phyloP scores from a whole-genome alignment of 1,139 yeast genomes.

The Suhomyces wounanorum region DNA sequence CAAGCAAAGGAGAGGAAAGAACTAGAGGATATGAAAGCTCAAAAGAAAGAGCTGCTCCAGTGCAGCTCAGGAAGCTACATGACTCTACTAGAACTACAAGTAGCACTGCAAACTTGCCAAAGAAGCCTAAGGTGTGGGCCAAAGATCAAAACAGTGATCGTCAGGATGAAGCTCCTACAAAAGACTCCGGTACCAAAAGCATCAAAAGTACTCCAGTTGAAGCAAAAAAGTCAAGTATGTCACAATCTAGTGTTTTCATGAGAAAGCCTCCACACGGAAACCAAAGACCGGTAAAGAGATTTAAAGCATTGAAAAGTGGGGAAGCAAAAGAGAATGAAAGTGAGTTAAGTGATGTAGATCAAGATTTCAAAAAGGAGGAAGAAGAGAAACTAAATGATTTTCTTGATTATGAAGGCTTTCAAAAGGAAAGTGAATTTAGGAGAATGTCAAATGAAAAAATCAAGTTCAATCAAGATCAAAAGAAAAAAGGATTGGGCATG shows the following conservation, averaged over 20 bases:
- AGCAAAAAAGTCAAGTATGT: background rate
- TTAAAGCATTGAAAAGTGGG: conserved; percentile 8
- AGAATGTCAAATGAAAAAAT: conserved; percentile 14
- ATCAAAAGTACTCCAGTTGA: background rate
- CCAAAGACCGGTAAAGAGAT: conserved; percentile 6
- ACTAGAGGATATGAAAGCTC: conserved; percentile 1
- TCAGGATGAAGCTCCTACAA: background rate
- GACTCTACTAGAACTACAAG: background rate
- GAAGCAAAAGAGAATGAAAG: conserved; percentile 20
- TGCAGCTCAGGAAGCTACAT: background rate
- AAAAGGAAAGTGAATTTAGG: conserved; percentile 14
- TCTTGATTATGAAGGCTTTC: conserved; percentile 17
- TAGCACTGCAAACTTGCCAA: background rate
- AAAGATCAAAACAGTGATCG: background rate
- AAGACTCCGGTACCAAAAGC: background rate
- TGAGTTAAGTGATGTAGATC: conserved; percentile 28
- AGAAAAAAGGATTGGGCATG: conserved; percentile 15
- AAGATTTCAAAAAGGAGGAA: conserved; percentile 20
- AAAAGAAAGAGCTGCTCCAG: conserved; percentile 4
- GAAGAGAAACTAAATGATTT: conserved; percentile 18
- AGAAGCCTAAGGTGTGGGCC: conserved; percentile 1
- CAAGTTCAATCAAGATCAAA: conserved; percentile 10
- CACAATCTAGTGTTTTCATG: conserved; percentile 8
- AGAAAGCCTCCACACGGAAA: conserved; percentile 1
- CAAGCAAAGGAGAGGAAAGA: background rate